These are phyloP conservation scores for Nematocida sp. DNA, from an alignment of 371 early-diverging fungal species.

Conservation along the genomic window DNA sequence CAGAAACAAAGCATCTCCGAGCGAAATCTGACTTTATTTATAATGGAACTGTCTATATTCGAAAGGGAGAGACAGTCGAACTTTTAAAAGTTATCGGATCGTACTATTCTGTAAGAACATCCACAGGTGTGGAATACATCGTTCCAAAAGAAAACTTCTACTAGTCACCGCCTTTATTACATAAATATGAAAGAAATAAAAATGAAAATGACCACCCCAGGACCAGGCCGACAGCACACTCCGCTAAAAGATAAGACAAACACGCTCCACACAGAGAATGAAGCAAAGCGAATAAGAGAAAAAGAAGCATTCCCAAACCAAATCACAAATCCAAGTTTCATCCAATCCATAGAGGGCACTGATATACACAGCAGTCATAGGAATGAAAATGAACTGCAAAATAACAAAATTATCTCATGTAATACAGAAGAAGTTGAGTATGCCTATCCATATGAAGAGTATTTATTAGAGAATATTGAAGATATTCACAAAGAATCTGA, in stretches of 20 bases:
- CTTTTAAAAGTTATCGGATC: slow-evolving; percentile 44
- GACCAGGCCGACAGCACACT: background rate
- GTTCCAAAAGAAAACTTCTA: slow-evolving; percentile 57
- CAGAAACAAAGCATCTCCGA: slow-evolving; percentile 50
- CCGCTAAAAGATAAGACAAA: slow-evolving; percentile 27
- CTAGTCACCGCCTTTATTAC: background rate
- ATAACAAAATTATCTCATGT: background rate
- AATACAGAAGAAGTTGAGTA: slow-evolving; percentile 4
- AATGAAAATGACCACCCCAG: background rate
- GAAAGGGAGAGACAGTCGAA: slow-evolving; percentile 58
- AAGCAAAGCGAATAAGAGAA: no score
- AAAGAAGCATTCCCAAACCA: no score
- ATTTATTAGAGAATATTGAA: slow-evolving; percentile 8
- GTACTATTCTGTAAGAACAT: slow-evolving; percentile 57
- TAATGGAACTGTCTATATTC: slow-evolving; percentile 45
- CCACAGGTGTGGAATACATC: slow-evolving; percentile 47
- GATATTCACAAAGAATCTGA: slow-evolving; percentile 25
- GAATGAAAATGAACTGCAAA: no score
- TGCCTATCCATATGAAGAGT: slow-evolving; percentile 24
- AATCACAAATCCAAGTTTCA: no score
- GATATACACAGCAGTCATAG: no score
- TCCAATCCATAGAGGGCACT: no score
- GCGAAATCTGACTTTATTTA: slow-evolving; percentile 43
- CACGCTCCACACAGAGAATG: background rate
- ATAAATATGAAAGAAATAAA: background rate